Evolutionary conservation across 148 eudicot species (phyloP), one percentile per base, ranked within the genome.

Genomic region (Silene latifolia): DNA sequence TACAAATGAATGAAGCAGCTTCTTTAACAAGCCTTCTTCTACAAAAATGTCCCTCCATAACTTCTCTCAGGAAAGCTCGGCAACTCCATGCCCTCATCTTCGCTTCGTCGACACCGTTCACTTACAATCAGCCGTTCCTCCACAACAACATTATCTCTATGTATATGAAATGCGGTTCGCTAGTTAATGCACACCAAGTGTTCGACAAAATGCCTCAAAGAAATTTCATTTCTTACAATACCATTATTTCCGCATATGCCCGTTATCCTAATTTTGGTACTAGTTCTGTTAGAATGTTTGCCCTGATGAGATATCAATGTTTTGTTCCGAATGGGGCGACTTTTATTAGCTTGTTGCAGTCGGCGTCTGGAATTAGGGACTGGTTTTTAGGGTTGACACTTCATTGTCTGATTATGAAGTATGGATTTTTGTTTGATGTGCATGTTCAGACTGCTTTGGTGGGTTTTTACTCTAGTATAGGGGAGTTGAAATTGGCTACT

Each of bases 131-230:
- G 3, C 85, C 93, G 2, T 89, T 81, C 76, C 69, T 84, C 64
- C 76, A 86, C 82, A 94, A 91, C 88, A 87, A 85, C 77, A 66
- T 94, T 71, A 73, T 90, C 42, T 85, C 93, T 0, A 85, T 86
- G 96, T 94, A 94, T 68, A 76, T 83, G 0, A 79, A 85, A 63
- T 90, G 89, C 72, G 92, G 91, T 1, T 91, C 96, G 11, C 65
- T 86, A 8, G 3, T 12, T 35, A 65, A 84, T 75, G 77, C 90
- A 56, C 89, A 78, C 59, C 76, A 58, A 1, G 70, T 94, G 89
- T 90, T 94, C 86, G 97, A 94, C 72, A 80, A 85, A 86, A 94
- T 94, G 97, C 90, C 90, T 76, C 82, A 79, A 1, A 78, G 87
- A 87, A 94, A 79, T 81, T 71, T 87, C 61, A 83, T 91, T 32